Conservation (phyloP, 2,329 filamentous ascomycete genomes). For the Helotiales sp. region DNA sequence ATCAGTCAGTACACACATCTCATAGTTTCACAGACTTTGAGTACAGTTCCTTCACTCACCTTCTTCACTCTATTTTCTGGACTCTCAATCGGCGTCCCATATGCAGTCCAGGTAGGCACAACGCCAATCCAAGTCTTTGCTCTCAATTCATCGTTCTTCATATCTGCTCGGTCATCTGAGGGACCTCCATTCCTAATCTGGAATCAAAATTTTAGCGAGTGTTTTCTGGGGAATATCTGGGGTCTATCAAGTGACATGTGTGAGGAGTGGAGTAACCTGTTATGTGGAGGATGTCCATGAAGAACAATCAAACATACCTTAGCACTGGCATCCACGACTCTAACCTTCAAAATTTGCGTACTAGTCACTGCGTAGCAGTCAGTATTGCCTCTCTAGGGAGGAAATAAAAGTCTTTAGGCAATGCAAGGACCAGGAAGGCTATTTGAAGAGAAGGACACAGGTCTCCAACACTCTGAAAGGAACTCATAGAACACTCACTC, state of each 20-base stretch:
- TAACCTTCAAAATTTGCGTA: slow-evolving; percentile 74
- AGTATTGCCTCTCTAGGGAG: no score
- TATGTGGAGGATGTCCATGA: no score
- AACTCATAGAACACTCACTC: no score
- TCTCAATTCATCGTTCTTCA: slow-evolving; percentile 50
- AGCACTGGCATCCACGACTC: slow-evolving; percentile 72
- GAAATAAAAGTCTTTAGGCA: no score
- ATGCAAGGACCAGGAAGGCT: no score
- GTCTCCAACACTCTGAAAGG: no score
- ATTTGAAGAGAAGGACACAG: no score
- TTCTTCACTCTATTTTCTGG: slow-evolving; percentile 32
- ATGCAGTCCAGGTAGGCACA: slow-evolving; percentile 64
- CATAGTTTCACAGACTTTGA: slow-evolving; percentile 44
- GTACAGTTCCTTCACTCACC: slow-evolving; percentile 38
- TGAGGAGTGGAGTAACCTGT: no score
- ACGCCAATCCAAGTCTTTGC: slow-evolving; percentile 60
- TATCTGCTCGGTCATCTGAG: slow-evolving; percentile 50
- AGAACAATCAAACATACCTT: slow-evolving; percentile 56
- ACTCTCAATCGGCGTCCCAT: slow-evolving; percentile 51
- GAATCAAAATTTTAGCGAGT: background rate
- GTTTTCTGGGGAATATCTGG: background rate
- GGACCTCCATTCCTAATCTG: slow-evolving; percentile 11
- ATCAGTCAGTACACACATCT: background rate
- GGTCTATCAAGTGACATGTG: background rate
- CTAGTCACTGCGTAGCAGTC: no score